Conservation (phyloP, 2,329 filamentous ascomycete species). For the Botrytis squamosa region DNA sequence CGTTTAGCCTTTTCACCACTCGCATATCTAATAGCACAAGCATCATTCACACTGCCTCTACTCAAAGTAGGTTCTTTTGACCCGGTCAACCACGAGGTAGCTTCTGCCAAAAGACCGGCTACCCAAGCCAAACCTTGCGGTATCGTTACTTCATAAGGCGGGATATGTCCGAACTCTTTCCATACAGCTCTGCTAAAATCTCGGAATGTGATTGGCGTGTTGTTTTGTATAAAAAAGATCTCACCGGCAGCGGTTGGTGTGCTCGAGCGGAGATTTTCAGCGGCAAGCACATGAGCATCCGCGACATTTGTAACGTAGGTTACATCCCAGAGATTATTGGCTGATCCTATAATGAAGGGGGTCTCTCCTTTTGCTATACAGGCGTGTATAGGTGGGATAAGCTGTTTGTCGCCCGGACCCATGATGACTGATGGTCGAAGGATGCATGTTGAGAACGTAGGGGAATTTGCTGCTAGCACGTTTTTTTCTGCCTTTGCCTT, state of each 20-base stretch:
- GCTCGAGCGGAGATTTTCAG: neutral
- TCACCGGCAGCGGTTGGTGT: constrained; percentile 10
- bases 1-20: constrained; percentile 9
- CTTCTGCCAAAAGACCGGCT: constrained; percentile 10
- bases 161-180: constrained; percentile 12
- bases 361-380: constrained; percentile 16
- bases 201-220: constrained; percentile 7
- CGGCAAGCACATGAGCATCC: constrained; percentile 16
- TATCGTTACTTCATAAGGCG: neutral
- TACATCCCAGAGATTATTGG: constrained; percentile 13
- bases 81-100: neutral
- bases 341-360: neutral
- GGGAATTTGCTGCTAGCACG: constrained; percentile 3
- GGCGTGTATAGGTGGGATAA: constrained; percentile 10
- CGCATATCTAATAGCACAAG: constrained; percentile 15
- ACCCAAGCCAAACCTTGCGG: constrained; percentile 1
- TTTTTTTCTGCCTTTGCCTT: constrained; percentile 8
- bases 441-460: constrained; percentile 7
- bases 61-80: neutral
- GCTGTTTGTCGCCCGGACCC: constrained; percentile 13
- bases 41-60: constrained; percentile 15
- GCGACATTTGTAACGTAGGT: constrained; percentile 17
- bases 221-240: constrained; percentile 14
- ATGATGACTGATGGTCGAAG: constrained; percentile 17
- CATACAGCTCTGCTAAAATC: constrained; percentile 8